Evolutionary conservation across 2,329 filamentous ascomycete species (phyloP), one percentile per base, ranked within the genome.

Genomic region (Fonsecaea nubica): DNA sequence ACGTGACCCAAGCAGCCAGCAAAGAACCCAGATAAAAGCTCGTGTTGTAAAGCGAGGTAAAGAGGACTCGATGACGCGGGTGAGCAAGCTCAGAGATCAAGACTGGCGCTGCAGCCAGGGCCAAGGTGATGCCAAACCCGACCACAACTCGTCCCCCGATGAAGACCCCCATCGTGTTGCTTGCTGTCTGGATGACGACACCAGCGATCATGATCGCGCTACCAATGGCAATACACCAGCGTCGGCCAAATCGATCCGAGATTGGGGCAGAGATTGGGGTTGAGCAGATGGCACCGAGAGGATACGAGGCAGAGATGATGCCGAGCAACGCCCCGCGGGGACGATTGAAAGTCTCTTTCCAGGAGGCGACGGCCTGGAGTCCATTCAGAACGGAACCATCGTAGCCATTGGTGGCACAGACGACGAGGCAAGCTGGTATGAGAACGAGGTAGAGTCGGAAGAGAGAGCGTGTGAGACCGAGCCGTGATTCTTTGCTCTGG

Each of bases 331-430:
- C 72, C 25, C 73, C 74, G n/a, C 72, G 73, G 4, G 74, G 74
- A 38, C 75, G 65, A 40, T 74, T 56, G 65, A 75, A 76, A 60
- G 72, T 82, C n/a, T 77, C 75, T 40, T 82, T 75, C 80, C 80
- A 83, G 13, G 77, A 75, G 0, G 75, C 72, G 0, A 83, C 74
- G 0, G 79, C 76, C 67, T 85, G 82, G 0, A 85, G 70, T 5
- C 79, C 80, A 67, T 85, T 84, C 77, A 84, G 82, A 78, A 85
- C 82, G 18, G 78, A 80, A 2, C 81, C 81, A 25, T 84, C 82
- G 59, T 83, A 84, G 1, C 82, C 82, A 63, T 76, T 76, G 21
- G 75, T 73, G 1, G 72, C n/a, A n/a, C n/a, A n/a, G n/a, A n/a
- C n/a, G n/a, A n/a, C n/a, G n/a, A n/a, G n/a, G n/a, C n/a, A n/a